Conservation (phyloP, 495 filamentous ascomycete genomes). For the Penicillium soppii region DNA sequence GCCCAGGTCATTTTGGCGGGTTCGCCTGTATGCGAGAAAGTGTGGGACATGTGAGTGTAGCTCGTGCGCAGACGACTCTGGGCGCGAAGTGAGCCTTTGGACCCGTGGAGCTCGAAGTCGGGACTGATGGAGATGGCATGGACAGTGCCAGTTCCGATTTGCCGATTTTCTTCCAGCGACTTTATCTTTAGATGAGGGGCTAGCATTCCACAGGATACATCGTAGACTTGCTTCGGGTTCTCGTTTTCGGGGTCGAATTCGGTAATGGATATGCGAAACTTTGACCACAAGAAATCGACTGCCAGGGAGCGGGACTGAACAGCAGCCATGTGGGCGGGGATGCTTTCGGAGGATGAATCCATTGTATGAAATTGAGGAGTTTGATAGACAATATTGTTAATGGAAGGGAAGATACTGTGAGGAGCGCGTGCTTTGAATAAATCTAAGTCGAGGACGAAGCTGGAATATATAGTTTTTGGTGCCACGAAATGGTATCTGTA, state of each 20-base stretch:
- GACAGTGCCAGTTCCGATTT: constrained; percentile 14
- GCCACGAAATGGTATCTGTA: neutral
- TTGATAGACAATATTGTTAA: neutral
- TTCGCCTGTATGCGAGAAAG: constrained; percentile 12
- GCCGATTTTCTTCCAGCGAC: neutral
- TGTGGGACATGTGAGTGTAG: constrained; percentile 21
- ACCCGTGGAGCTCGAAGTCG: constrained; percentile 16
- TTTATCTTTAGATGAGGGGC: constrained; percentile 8
- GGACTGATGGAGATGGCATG: constrained; percentile 17
- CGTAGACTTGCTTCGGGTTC: neutral
- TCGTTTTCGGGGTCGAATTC: neutral
- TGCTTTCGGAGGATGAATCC: neutral
- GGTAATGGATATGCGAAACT: neutral
- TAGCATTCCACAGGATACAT: neutral
- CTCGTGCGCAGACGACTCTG: constrained; percentile 16
- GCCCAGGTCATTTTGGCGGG: constrained; percentile 23
- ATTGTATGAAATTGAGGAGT: neutral
- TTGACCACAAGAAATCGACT: neutral
- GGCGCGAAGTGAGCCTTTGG: constrained; percentile 15
- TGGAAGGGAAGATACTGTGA: neutral
- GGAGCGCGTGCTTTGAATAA: neutral
- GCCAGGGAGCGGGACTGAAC: neutral
- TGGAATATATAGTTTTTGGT: neutral
- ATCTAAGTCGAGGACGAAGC: neutral
- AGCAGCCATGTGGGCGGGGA: neutral